phyloP scores from a whole-genome alignment of 2,329 filamentous ascomycete species.

The Keithomyces neogunnii region DNA sequence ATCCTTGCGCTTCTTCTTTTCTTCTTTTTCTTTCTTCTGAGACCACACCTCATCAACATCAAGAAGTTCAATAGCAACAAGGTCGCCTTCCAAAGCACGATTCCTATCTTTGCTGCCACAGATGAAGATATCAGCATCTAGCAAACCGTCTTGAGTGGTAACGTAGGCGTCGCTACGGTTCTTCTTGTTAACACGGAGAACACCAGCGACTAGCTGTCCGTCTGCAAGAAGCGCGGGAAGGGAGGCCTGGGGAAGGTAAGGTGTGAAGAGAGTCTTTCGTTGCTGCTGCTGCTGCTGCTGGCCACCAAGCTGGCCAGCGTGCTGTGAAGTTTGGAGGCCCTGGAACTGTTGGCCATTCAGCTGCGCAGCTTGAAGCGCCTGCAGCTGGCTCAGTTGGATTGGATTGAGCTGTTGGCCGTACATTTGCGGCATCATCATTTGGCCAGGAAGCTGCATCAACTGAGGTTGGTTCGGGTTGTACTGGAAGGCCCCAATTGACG shows the following conservation, averaged over 20 bases:
- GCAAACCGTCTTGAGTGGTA: slow-evolving; percentile 73
- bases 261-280: slow-evolving; percentile 96
- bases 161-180: slow-evolving; percentile 98
- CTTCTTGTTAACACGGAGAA: slow-evolving; percentile 98
- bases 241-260: slow-evolving; percentile 90
- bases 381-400: slow-evolving; percentile 81
- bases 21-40: slow-evolving; percentile 98
- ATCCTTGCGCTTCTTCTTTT: slow-evolving; percentile 99
- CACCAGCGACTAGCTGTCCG: slow-evolving; percentile 90
- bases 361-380: slow-evolving; percentile 84
- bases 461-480: slow-evolving; percentile 69
- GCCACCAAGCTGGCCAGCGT: slow-evolving; percentile 56
- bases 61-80: slow-evolving; percentile 90
- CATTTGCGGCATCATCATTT: slow-evolving; percentile 80
- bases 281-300: slow-evolving; percentile 66
- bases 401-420: slow-evolving; percentile 85
- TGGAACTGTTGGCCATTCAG: slow-evolving; percentile 70
- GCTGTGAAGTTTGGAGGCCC: slow-evolving; percentile 61
- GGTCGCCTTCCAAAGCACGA: slow-evolving; percentile 88
- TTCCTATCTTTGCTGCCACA: slow-evolving; percentile 99
- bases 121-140: slow-evolving; percentile 98
- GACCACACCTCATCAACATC: slow-evolving; percentile 98
- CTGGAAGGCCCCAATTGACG: slow-evolving; percentile 77
- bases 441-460: slow-evolving; percentile 75
- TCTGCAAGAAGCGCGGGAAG: slow-evolving; percentile 84